These are phyloP conservation scores for Fallopia convolvulus DNA, from an alignment of 148 eudicot genomes.

Conservation along the genomic window DNA sequence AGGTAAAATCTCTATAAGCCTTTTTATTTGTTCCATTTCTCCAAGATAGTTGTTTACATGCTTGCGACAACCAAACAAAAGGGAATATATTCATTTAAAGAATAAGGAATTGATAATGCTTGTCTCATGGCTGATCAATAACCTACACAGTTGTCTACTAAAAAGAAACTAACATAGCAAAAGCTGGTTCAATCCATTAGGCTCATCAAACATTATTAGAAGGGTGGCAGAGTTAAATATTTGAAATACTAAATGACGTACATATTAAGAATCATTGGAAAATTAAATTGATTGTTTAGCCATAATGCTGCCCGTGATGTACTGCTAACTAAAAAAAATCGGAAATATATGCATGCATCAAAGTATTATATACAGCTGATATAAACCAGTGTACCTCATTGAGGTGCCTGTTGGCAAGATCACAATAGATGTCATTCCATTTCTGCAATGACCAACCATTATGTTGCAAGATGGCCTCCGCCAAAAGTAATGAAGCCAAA, in stretches of 20 bases:
- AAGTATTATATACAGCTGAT: neutral
- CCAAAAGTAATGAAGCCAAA: constrained; percentile 77
- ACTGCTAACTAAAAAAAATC: neutral
- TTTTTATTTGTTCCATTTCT: too few relatives aligned
- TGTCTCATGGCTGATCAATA: neutral
- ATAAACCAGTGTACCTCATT: constrained; percentile 36
- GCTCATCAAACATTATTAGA: neutral
- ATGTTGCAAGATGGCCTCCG: constrained; percentile 70
- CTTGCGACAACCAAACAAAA: too few relatives aligned
- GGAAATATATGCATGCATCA: neutral
- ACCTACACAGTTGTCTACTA: neutral
- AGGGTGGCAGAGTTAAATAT: neutral
- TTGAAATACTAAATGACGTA: neutral
- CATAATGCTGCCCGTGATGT: neutral
- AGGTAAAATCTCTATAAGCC: neutral
- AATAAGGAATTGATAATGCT: neutral
- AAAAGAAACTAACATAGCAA: neutral
- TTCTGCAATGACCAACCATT: constrained; percentile 73
- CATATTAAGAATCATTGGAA: neutral
- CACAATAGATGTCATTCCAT: constrained; percentile 82
- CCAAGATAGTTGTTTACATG: too few relatives aligned
- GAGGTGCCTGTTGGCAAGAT: constrained; percentile 79
- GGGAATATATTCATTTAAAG: too few relatives aligned
- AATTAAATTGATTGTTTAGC: neutral
- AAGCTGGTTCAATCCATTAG: neutral